A percentile compares a stretch with the other conserved stretches of the same genome.
phyloP scores from a whole-genome alignment of 106 monocot genomes.

The Chionographis japonica region DNA sequence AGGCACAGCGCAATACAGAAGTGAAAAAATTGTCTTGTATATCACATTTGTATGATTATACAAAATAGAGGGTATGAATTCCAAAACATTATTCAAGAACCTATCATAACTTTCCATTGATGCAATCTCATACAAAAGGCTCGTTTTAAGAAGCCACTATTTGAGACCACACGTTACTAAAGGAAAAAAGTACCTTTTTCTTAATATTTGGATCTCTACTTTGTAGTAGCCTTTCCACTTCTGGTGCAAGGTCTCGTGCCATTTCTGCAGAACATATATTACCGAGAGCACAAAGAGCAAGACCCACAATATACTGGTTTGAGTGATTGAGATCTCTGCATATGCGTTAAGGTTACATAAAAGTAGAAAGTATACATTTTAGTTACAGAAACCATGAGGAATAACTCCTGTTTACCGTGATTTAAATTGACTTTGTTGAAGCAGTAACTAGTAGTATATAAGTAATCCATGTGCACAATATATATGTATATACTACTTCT shows the following conservation, averaged over 20 bases:
- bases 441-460: not conserved
- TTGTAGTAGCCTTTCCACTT: constrained; percentile 86
- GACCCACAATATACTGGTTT: constrained; percentile 90
- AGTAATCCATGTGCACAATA: too few species aligned
- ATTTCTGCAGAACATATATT: constrained; percentile 99
- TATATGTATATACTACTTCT: too few species aligned
- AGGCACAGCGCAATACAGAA: too few species aligned
- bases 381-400: not conserved
- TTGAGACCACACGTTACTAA: constrained; percentile 2
- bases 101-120: not conserved
- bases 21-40: too few species aligned
- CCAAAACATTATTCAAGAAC: too few species aligned
- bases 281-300: constrained; percentile 95
- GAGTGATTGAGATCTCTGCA: constrained; percentile 97
- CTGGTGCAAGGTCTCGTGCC: constrained; percentile 97
- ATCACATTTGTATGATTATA: too few species aligned
- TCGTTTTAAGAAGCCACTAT: not conserved
- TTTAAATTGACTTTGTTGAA: not conserved
- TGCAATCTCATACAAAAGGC: not conserved
- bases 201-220: constrained; percentile 92
- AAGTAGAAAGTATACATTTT: not conserved
- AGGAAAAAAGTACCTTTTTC: constrained; percentile 74
- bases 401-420: too few species aligned
- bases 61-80: too few species aligned
- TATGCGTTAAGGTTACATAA: constrained; percentile 35